Base-by-base conservation (phyloP, 2,329 filamentous ascomycete genomes). In the Emergomyces africanus region DNA sequence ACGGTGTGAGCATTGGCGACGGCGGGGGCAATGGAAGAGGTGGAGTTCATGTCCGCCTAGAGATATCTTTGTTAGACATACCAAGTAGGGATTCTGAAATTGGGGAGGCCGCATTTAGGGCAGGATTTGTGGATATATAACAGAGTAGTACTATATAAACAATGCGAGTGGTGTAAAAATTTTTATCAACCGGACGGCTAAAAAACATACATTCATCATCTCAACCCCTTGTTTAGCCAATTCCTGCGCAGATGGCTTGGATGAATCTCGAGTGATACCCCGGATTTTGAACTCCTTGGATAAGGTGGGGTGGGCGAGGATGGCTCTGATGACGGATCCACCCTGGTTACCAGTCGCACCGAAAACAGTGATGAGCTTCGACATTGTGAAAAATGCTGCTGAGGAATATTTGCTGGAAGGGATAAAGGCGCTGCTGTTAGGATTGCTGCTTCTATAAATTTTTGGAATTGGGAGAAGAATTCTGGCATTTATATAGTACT, bases 281-380 rank as follows among this genome's bases (percentile, higher is more conserved):
- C 80, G 77, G 59, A 82, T 71, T 53, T 70, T 75, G 70, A 75
- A 82, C 58, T 75, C 64, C 48, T 73, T 64, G 1, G 76, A 77
- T 20, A 82, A 72, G 2, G 67, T 65, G 1, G 74, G 64, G 62
- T 81, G 74, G 41, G 71, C 70, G 10, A 81, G 71, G 12, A 82
- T 70, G 30, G 71, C 67, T 54, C 74, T 67, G 58, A 81, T 70
- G 9, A 81, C 71, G 9, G 77, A 78, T 12, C 77, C 70, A 20
- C 80, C 79, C 66, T 82, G 80, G 41, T 78, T 73, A 60, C 79
- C 79, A 0, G 79, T 82, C 25, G 78, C 79, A 9, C 79, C 79
- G 56, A 81, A 79, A 28, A 82, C 71, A 30, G 71, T 73, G 39
- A 79, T 68, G 37, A 73, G 37, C 28, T 61, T 63, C 15, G 59